These are phyloP conservation scores for Leccinum variabile DNA, from an alignment of 1,284 basidiomycete species.

Conservation along the genomic window DNA sequence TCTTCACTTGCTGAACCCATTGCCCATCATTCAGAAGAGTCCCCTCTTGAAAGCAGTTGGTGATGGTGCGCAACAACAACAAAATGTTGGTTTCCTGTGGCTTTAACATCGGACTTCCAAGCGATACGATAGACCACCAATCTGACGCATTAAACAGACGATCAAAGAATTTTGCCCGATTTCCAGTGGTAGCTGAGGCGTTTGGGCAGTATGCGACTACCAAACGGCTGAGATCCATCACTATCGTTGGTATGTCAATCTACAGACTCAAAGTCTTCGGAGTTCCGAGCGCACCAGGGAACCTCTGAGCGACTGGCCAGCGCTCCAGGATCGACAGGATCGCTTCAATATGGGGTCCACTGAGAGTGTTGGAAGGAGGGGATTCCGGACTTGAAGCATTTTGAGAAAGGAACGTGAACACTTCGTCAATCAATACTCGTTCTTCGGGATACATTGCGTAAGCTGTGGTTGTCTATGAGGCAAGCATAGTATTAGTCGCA, in stretches of 20 bases:
- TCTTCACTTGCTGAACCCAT: slow-evolving; percentile 54
- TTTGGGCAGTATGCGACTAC: slow-evolving; percentile 67
- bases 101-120: slow-evolving; percentile 59
- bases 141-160: slow-evolving; percentile 69
- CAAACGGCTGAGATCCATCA: slow-evolving; percentile 85
- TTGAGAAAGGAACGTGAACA: slow-evolving; percentile 63
- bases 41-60: slow-evolving; percentile 75
- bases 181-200: slow-evolving; percentile 45
- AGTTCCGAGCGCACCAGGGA: slow-evolving; percentile 63
- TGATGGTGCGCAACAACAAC: slow-evolving; percentile 78
- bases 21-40: slow-evolving; percentile 42
- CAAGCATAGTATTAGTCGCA: slow-evolving; percentile 2
- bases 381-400: slow-evolving; percentile 44
- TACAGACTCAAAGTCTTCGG: not conserved
- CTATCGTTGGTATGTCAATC: slow-evolving; percentile 40
- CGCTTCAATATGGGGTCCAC: slow-evolving; percentile 55
- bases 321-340: slow-evolving; percentile 67
- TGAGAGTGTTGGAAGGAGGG: slow-evolving; percentile 37
- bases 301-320: slow-evolving; percentile 81
- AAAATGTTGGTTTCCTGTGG: slow-evolving; percentile 82
- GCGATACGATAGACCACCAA: slow-evolving; percentile 53
- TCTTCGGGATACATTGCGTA: slow-evolving; percentile 74
- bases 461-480: slow-evolving; percentile 58
- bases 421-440: slow-evolving; percentile 58
- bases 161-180: slow-evolving; percentile 56